Evolutionary conservation across 108 stramenopile species (phyloP), one percentile per base, ranked within the genome.

Genomic region (Conticribra guillardii): DNA sequence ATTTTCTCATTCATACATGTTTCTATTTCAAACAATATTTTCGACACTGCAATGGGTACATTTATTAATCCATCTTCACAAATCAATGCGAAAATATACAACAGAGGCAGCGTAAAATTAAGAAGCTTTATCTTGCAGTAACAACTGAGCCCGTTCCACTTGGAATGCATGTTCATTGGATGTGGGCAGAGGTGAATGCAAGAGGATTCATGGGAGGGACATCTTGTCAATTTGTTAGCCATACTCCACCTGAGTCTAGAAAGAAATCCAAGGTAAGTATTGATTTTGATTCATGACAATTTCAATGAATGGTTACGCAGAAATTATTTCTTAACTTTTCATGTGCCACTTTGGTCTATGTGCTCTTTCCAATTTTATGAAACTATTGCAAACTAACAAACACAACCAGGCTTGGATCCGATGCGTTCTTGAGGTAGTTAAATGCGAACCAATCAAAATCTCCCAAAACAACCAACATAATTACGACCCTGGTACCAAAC

Each of bases 91-190:
- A n/a, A n/a, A n/a, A n/a, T n/a, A n/a, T 23, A 52, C 2, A 54
- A 63, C 33, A 95, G 73, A 77, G 91, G 41, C 68, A 95, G 41
- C 85, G 90, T 7, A 90, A 92, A 57, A 54, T 95, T 60, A 90
- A 89, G 61, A 95, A 95, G 80, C 75, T 95, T 14, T 95, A 95
- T 54, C 69, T 90, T 30, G 88, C 93, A 15, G 88, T 89, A 17
- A 95, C 93, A 3, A 90, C 69, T 7, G 69, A 82, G 29, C 88
- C 86, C 41, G 93, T 95, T 4, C 93, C 93, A 8, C 60, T 90
- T 45, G 93, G 93, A 21, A 90, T 90, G 93, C 93, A 95, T 64
- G 71, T 95, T 3, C 91, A 92, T 60, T 95, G 93, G 93, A 92
- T 95, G 91, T 95, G 93, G 93, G 75, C 76, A 5, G 76, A 85